Percentiles rank a stretch among this genome's conserved stretches.
Conservation (phyloP, 306 rosid genomes). For the Corylus avellana region DNA sequence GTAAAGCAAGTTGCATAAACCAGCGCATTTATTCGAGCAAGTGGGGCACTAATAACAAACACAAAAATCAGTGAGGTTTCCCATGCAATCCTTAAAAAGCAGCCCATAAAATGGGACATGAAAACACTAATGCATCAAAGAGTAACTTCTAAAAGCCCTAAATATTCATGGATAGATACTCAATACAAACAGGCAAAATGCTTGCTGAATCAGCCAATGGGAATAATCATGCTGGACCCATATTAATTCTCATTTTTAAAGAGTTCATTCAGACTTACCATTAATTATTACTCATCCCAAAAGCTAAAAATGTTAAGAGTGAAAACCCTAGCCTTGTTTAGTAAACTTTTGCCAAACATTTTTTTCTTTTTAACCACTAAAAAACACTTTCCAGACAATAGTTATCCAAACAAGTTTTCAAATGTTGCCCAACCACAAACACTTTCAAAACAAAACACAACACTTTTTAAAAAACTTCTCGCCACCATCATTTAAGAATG, state of each 20-base stretch:
- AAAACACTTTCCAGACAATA: too few relatives aligned
- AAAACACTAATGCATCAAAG: not conserved
- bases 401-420: too few relatives aligned
- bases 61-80: slow-evolving; percentile 17
- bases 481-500: too few relatives aligned
- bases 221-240: not conserved
- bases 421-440: too few relatives aligned
- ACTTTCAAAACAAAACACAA: too few relatives aligned
- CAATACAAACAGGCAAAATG: too few relatives aligned
- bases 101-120: slow-evolving; percentile 16
- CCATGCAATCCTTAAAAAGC: slow-evolving; percentile 11
- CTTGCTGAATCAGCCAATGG: not conserved
- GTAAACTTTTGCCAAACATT: too few relatives aligned
- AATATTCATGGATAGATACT: too few relatives aligned
- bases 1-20: slow-evolving; percentile 94
- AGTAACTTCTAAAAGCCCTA: too few relatives aligned
- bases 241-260: not conserved
- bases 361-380: too few relatives aligned
- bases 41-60: slow-evolving; percentile 61
- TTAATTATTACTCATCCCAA: not conserved
- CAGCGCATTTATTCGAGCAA: slow-evolving; percentile 74
- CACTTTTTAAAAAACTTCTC: too few relatives aligned
- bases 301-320: not conserved
- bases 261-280: not conserved
- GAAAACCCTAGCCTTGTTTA: not conserved